Evolutionary conservation across 305 asterid species (phyloP), one percentile per base, ranked within the genome.

Genomic region (Nicotiana rustica): DNA sequence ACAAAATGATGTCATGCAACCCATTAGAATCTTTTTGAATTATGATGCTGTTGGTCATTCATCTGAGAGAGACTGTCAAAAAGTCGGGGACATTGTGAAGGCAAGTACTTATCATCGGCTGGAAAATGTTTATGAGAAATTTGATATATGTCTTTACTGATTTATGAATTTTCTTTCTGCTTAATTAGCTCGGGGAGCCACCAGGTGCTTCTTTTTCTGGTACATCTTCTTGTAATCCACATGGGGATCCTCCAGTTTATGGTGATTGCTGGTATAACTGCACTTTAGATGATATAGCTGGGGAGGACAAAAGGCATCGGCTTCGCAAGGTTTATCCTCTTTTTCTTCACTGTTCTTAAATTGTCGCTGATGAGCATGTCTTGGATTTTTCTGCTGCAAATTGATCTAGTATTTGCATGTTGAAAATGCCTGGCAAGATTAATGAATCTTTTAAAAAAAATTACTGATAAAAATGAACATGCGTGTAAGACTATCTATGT

Each of bases 31-130:
- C 85, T 93, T 90, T 87, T 88, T 95, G 85, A 95, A 95, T 89
- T 95, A 95, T 89, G 99, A 95, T 85, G 99, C 99, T 67, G 98
- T 95, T 77, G 99, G 99, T 55, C 99, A 95, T 86, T 95, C 99
- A 14, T 90, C 97, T 0, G 97, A 95, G 86, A 91, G 99, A 84
- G 99, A 95, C 89, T 95, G 99, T 82, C 89, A 86, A 79, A 90
- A 78, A 84, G 93, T 93, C 57, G 98, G 98, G 35, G 95, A 92
- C 82, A 82, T 91, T 81, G 99, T 95, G 18, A 95, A 95, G 97
- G 99, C 88, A 90, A 92, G 95, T 86, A 7, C 83, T 59, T 67
- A 65, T 55, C 61, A 83, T 33, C 25, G 25, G 62, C 10, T 78
- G 15, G 33, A 19, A 70, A 47, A 21, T 55, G 21, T 35, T 2